Conservation (phyloP, 495 filamentous ascomycete genomes). For the Xylaria grammica region DNA sequence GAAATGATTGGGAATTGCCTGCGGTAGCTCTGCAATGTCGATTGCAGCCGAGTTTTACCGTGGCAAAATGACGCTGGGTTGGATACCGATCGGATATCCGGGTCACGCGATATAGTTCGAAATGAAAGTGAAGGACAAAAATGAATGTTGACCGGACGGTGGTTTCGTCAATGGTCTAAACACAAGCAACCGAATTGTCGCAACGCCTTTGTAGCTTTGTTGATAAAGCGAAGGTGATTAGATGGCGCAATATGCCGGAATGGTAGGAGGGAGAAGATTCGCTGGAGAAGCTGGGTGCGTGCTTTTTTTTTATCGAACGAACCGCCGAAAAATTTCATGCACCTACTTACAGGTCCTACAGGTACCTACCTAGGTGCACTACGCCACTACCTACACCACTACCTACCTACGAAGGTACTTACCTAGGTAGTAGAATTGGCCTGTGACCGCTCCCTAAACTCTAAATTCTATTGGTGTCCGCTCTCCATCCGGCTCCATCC, state of each 20-base stretch:
- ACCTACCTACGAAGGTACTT: no score
- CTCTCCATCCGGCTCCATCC: background rate
- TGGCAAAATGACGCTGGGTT: constrained; percentile 11
- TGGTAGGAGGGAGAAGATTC: background rate
- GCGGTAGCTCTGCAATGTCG: background rate
- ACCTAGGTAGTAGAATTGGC: background rate
- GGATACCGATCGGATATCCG: constrained; percentile 30
- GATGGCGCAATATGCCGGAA: background rate
- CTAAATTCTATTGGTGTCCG: background rate
- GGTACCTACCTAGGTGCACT: no score
- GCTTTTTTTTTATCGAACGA: constrained; percentile 16
- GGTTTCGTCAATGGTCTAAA: constrained; percentile 2
- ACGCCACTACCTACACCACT: no score
- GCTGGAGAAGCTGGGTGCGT: constrained; percentile 11
- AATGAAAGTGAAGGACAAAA: constrained; percentile 4
- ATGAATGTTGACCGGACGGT: constrained; percentile 22
- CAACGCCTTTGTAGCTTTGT: constrained; percentile 11
- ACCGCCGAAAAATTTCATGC: constrained; percentile 20
- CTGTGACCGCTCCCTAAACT: background rate
- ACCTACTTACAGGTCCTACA: background rate
- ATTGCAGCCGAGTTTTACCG: background rate
- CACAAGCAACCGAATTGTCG: background rate
- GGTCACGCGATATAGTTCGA: constrained; percentile 23
- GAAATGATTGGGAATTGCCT: background rate
- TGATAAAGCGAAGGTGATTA: constrained; percentile 10